Evolutionary conservation across 495 filamentous ascomycete species (phyloP).

Genomic region (Penicillium mononematosum): DNA sequence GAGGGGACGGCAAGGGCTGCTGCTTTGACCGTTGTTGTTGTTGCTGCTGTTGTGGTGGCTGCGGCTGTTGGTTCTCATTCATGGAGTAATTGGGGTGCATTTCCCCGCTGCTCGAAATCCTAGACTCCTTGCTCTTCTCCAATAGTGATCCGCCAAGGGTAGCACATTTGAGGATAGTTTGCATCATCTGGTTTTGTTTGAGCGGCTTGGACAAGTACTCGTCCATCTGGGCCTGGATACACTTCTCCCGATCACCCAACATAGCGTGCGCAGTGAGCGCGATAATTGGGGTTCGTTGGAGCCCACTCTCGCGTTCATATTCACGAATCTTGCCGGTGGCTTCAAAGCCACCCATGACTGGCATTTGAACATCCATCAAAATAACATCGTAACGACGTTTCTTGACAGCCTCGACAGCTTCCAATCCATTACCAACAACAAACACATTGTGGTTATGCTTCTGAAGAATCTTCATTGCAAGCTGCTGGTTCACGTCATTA

Average conservation of each 20-base stretch:
- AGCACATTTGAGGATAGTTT: conserved; percentile 94
- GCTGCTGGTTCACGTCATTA: conserved; percentile 94
- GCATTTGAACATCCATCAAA: conserved; percentile 99
- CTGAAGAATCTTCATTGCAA: conserved; percentile 95
- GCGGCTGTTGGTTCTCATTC: conserved; percentile 29
- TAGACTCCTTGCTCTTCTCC: conserved; percentile 64
- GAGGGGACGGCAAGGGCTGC: conserved; percentile 31
- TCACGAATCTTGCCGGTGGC: conserved; percentile 96
- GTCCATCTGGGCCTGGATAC: conserved; percentile 98
- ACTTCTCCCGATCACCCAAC: conserved; percentile 98
- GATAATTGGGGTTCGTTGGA: conserved; percentile 89
- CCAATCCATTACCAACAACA: conserved; percentile 91
- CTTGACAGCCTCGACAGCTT: conserved; percentile 87
- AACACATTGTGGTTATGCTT: conserved; percentile 97
- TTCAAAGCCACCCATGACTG: conserved; percentile 98
- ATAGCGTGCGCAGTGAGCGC: conserved; percentile 98
- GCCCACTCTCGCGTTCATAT: conserved; percentile 73
- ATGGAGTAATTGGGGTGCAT: conserved; percentile 41
- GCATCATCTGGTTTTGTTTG: conserved; percentile 97
- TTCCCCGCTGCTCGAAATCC: conserved; percentile 56
- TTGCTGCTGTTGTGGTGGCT: conserved; percentile 19
- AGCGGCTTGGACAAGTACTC: conserved; percentile 98
- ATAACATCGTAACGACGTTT: conserved; percentile 92
- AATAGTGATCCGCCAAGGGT: conserved; percentile 87
- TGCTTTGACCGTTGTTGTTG: conserved; percentile 19